These are phyloP conservation scores for Plasmodium yoelii DNA, from an alignment of 169 alveolate genomes.

Conservation along the genomic window DNA sequence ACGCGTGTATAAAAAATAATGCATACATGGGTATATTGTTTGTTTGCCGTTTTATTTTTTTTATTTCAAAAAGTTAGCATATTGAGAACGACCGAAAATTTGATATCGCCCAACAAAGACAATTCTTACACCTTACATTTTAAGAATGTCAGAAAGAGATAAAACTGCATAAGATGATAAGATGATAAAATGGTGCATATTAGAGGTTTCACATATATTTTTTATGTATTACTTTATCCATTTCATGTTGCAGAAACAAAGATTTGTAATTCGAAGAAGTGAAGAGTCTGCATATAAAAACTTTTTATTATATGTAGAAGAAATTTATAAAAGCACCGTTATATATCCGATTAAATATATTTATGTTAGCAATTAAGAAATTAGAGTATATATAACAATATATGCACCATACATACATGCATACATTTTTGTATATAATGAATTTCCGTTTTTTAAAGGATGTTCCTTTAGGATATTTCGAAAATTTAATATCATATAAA, in stretches of 20 bases:
- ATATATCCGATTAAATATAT: slow-evolving; percentile 64
- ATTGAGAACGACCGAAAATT: slow-evolving; percentile 7
- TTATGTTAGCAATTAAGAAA: slow-evolving; percentile 29
- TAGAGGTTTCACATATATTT: not conserved
- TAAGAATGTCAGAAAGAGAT: slow-evolving; percentile 35
- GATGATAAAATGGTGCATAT: not conserved
- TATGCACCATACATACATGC: no score
- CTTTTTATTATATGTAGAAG: slow-evolving; percentile 57
- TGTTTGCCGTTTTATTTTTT: slow-evolving; percentile 15
- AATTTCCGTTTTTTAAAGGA: not conserved
- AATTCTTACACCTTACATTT: slow-evolving; percentile 55
- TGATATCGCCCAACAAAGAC: slow-evolving; percentile 6
- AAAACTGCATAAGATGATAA: not conserved
- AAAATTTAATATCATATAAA: slow-evolving; percentile 16
- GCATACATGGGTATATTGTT: slow-evolving; percentile 31
- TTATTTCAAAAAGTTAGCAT: slow-evolving; percentile 23
- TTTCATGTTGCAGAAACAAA: slow-evolving; percentile 40
- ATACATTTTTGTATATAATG: not conserved
- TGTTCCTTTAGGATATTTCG: slow-evolving; percentile 30
- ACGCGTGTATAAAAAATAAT: no score
- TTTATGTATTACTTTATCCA: not conserved
- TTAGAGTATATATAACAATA: not conserved
- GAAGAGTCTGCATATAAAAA: slow-evolving; percentile 56
- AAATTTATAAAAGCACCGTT: slow-evolving; percentile 43
- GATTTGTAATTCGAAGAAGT: slow-evolving; percentile 50